Evolutionary conservation across 306 rosid genomes (phyloP), one percentile per base, ranked within the genome.

Genomic region (Clitoria ternatea): DNA sequence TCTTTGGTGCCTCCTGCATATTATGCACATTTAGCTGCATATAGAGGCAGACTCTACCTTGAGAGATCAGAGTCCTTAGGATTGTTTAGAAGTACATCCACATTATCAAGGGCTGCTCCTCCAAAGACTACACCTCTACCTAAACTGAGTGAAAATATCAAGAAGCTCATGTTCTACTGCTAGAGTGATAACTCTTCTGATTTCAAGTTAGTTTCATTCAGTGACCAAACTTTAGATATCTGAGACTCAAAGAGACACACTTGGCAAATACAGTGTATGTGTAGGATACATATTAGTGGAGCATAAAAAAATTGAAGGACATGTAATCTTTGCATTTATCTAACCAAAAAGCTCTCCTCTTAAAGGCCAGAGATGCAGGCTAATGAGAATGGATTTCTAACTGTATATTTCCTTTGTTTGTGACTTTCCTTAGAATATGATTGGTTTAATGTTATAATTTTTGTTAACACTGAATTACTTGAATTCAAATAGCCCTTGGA

Each of bases 1-100:
- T 94, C 99, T 45, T 78, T 94, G 76, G 99, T 94, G n/a, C 99
- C 99, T 36, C 97, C 99, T 7, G 99, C 85, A 60, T 94, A 91
- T 71, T 94, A 94, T 77, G 99, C 99, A 11, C 99, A 94, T 80
- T 81, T 94, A 27, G 99, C 99, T 71, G 99, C 99, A 4, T 94
- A 91, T 23, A 77, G 99, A 77, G 99, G 99, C 6, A 84, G 99
- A 78, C 99, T 94, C 77, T 94, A 94, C 85, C 90, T 94, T 12
- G 96, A 91, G 23, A 73, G 92, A 63, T 89, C 97, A 2, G 96
- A 91, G 8, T 80, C 86, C 15, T 52, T 83, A 22, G 79, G 80
- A 15, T 79, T 72, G 62, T 81, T 72, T 49, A 81, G 77, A 77
- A 83, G 69, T 23, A 35, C 62, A 10, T 70, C 87, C 5, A 47